Percentiles rank a stretch among this genome's conserved stretches.
Evolutionary conservation across 2,329 filamentous ascomycete species (phyloP).

Genomic region (Colletotrichum godetiae): DNA sequence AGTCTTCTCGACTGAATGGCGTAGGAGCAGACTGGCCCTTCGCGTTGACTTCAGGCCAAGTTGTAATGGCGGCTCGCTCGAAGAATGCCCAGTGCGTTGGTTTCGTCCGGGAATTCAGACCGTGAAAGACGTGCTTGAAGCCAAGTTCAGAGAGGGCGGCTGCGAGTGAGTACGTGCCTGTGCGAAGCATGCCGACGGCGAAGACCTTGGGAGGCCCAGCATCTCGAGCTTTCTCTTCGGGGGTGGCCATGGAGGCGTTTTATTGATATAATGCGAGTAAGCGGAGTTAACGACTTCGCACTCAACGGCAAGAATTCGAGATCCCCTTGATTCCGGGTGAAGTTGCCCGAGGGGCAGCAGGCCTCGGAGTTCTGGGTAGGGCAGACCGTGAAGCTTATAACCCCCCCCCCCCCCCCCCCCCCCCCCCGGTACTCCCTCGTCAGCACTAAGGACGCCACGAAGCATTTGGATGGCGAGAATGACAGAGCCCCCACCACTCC

Average conservation of each 20-base stretch:
- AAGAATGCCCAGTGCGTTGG: conserved; percentile 27
- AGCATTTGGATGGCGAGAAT: neutral
- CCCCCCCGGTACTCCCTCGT: neutral
- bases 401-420: no score
- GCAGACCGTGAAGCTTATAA: no score
- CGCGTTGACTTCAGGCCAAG: conserved; percentile 20
- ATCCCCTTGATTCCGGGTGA: neutral
- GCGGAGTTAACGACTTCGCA: neutral
- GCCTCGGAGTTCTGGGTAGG: no score
- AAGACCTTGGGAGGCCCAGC: conserved; percentile 26
- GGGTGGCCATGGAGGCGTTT: conserved; percentile 7
- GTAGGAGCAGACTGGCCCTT: neutral
- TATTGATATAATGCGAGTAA: neutral
- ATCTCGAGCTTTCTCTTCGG: neutral
- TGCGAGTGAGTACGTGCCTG: conserved; percentile 32
- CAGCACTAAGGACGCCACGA: neutral
- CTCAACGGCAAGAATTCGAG: neutral
- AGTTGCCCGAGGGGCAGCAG: no score
- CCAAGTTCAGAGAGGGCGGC: conserved; percentile 27
- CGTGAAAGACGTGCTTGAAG: conserved; percentile 32
- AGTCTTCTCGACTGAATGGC: conserved; percentile 40
- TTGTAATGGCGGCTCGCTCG: conserved; percentile 12
- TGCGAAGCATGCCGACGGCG: conserved; percentile 35
- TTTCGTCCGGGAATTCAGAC: conserved; percentile 15
- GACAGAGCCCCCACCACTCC: neutral